Conservation (phyloP, 2,329 filamentous ascomycete species). For the Fusarium kyushuense region DNA sequence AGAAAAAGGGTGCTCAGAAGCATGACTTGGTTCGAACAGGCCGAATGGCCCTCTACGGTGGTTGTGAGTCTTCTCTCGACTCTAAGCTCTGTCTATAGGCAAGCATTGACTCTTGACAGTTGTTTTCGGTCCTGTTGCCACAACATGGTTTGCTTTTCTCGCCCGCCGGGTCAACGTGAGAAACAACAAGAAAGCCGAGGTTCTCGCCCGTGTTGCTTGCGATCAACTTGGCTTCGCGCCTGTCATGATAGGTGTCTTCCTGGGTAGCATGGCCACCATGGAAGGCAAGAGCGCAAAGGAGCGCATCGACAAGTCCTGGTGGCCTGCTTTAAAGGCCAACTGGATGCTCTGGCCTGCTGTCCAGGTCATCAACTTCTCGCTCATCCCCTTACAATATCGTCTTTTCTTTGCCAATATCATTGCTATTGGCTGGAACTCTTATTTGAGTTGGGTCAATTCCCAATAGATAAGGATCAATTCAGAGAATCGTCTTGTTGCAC, state of each 20-base stretch:
- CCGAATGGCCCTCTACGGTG: conserved; percentile 85
- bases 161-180: conserved; percentile 74
- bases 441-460: conserved; percentile 72
- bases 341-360: conserved; percentile 90
- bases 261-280: conserved; percentile 85
- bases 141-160: conserved; percentile 87
- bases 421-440: conserved; percentile 75
- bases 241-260: conserved; percentile 83
- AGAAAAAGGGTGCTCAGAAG: conserved; percentile 79
- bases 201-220: conserved; percentile 79
- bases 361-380: conserved; percentile 87
- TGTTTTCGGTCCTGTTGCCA: conserved; percentile 88
- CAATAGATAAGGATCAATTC: conserved; percentile 42
- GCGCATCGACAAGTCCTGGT: conserved; percentile 79
- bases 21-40: conserved; percentile 80
- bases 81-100: not conserved
- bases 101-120: conserved; percentile 57
- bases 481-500: conserved; percentile 1
- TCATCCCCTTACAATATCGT: conserved; percentile 85
- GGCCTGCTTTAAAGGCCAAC: conserved; percentile 80
- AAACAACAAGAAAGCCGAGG: conserved; percentile 75
- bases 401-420: conserved; percentile 89
- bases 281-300: conserved; percentile 73
- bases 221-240: conserved; percentile 90
- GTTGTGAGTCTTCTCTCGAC: conserved; percentile 64